Evolutionary conservation across 2,329 filamentous ascomycete species (phyloP).

Genomic region (Escovopsis sp.): DNA sequence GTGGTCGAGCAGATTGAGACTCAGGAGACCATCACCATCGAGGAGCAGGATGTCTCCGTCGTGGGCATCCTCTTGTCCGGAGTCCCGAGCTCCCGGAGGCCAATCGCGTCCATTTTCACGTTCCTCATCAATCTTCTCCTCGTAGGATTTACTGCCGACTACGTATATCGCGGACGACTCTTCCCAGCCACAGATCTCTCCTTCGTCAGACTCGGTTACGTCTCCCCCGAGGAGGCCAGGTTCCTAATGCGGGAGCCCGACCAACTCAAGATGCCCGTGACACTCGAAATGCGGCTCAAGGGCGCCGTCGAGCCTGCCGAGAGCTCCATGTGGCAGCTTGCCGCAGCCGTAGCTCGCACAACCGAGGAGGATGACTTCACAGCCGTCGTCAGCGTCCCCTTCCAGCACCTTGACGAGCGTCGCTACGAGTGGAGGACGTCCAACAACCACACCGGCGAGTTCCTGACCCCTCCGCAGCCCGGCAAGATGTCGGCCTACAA

Average conservation of each 20-base stretch:
- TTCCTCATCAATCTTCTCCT: constrained; percentile 59
- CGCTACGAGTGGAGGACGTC: constrained; percentile 75
- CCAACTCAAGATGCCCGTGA: constrained; percentile 57
- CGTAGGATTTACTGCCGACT: constrained; percentile 57
- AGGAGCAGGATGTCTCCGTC: constrained; percentile 40
- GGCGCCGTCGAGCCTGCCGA: constrained; percentile 37
- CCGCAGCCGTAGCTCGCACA: constrained; percentile 50
- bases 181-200: constrained; percentile 63
- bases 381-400: constrained; percentile 48
- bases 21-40: constrained; percentile 45
- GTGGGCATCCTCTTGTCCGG: constrained; percentile 60
- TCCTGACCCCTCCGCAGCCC: constrained; percentile 58
- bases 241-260: constrained; percentile 79
- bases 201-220: constrained; percentile 76
- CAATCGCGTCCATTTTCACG: constrained; percentile 49
- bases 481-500: constrained; percentile 47
- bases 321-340: constrained; percentile 49
- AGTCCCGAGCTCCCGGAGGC: constrained; percentile 56
- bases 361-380: constrained; percentile 75
- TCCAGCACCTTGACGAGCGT: constrained; percentile 51
- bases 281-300: constrained; percentile 48
- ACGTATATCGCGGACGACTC: constrained; percentile 58
- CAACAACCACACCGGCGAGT: constrained; percentile 73
- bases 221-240: constrained; percentile 66
- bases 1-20: constrained; percentile 41